Evolutionary conservation across 768 basidiomycete species (phyloP), one percentile per base, ranked within the genome.

Genomic region (Suillus paluster): DNA sequence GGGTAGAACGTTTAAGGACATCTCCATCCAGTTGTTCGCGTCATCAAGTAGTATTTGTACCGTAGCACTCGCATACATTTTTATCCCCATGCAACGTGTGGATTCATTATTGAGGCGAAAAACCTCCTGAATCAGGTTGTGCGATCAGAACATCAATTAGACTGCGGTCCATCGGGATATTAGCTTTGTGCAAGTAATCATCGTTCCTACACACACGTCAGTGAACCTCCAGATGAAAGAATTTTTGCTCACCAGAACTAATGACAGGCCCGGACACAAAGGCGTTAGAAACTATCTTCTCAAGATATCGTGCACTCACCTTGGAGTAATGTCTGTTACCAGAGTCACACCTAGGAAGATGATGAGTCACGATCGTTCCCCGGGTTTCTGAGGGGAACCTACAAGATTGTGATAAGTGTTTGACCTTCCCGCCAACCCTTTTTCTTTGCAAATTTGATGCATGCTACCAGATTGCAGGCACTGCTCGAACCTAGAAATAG

Each of bases 401-500:
- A 30, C 30, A 30, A 30, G 30, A 30, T 30, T 6, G 30, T 30
- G 30, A 30, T 6, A 30, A 30, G 30, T 30, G 30, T 30, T 30
- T 30, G 30, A 30, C 30, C 30, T 3, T 30, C 30, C 30, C 30
- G 6, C 30, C 30, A 30, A 3, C 30, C 6, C 30, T 6, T 30
- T 30, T 30, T 30, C 30, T 30, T 30, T 6, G 6, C 30, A 6
- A 6, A 30, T 30, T 30, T 30, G 30, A 30, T 30, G 30, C 30
- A 30, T 30, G 30, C 30, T 6, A 30, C 30, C 6, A 30, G 30
- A 30, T 30, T 30, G 30, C 30, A 30, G 30, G 30, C 30, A 30
- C 30, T 30, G 30, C 30, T 30, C 0, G 96, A 98, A 15, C 97
- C 97, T 30, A 99, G 81, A 78, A 96, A 99, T 30, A 99, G 79